Evolutionary conservation across 179 eudicot genomes (phyloP), one percentile per base, ranked within the genome.

Genomic region (Actinidia arguta): DNA sequence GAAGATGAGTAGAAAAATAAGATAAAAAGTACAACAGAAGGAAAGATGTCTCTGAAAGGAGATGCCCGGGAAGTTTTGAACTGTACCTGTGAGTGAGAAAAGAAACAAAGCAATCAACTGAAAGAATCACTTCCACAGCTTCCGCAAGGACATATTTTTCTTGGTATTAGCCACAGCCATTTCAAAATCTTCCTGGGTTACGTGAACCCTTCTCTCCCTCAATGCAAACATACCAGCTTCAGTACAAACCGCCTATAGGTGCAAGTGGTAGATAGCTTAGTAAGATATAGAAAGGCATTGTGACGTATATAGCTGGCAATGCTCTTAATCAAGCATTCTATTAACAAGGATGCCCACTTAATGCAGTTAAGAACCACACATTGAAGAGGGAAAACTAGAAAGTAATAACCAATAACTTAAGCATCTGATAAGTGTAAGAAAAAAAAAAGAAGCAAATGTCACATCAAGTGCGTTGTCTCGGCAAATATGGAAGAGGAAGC

Each of bases 151-250:
- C 87, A 85, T 85, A 70, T 82, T 85, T 50, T 82, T 85, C 52
- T 85, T 85, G 3, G 78, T 85, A 22, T 85, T 85, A 24, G 87
- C 87, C 69, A 85, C 87, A 1, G 87, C 87, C 87, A 85, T 85
- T 59, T 85, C 87, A 48, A 85, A 85, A 78, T 85, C 87, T 78
- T 85, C 87, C 51, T 85, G 87, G 7, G 87, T 85, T 78, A 85
- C 87, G 44, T 85, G 87, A 66, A 85, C 87, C 80, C 87, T 85
- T 20, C 87, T 85, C 87, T 85, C 87, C 70, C 87, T 82, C 76
- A 81, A 79, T 11, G 87, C 87, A 81, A 85, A 85, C 87, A 85
- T 85, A 77, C 87, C 87, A 50, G 85, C 87, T 78, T 85, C 87
- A 0, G 87, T 85, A 73, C 87, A 85, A 36, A 85, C 85, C 17